These are phyloP conservation scores for Oryza officinalis DNA, from an alignment of 176 grass and related monocot species.

Conservation along the genomic window DNA sequence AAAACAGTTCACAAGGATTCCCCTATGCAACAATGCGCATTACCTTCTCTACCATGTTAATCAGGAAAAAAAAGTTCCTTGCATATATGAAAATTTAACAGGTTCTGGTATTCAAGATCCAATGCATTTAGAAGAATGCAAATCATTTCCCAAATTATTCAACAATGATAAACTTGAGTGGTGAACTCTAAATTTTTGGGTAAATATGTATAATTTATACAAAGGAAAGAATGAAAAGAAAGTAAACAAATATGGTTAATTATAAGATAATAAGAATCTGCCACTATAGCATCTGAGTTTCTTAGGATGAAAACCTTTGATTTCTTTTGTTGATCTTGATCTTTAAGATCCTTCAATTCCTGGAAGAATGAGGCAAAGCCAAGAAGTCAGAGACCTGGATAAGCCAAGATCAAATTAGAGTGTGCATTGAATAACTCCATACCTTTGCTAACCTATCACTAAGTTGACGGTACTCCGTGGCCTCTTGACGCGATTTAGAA, in stretches of 20 bases:
- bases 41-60: neutral
- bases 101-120: constrained; percentile 18
- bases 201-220: neutral
- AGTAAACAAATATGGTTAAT: constrained; percentile 21
- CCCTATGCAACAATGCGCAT: neutral
- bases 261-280: constrained; percentile 13
- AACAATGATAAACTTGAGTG: constrained; percentile 5
- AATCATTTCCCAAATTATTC: neutral
- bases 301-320: constrained; percentile 61
- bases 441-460: constrained; percentile 82
- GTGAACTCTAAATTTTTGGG: constrained; percentile 8
- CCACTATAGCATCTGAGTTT: constrained; percentile 9
- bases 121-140: neutral
- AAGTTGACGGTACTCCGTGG: constrained; percentile 53
- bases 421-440: constrained; percentile 21
- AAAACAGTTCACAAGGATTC: neutral
- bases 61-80: constrained; percentile 6
- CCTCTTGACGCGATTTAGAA: constrained; percentile 70
- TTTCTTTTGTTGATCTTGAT: constrained; percentile 85
- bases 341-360: constrained; percentile 96
- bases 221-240: constrained; percentile 13
- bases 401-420: constrained; percentile 29
- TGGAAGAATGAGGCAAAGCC: constrained; percentile 45
- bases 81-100: neutral
- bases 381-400: constrained; percentile 39